Evolutionary conservation across 1,284 basidiomycete species (phyloP), one percentile per base, ranked within the genome.

Genomic region (Cryptococcus sp.): DNA sequence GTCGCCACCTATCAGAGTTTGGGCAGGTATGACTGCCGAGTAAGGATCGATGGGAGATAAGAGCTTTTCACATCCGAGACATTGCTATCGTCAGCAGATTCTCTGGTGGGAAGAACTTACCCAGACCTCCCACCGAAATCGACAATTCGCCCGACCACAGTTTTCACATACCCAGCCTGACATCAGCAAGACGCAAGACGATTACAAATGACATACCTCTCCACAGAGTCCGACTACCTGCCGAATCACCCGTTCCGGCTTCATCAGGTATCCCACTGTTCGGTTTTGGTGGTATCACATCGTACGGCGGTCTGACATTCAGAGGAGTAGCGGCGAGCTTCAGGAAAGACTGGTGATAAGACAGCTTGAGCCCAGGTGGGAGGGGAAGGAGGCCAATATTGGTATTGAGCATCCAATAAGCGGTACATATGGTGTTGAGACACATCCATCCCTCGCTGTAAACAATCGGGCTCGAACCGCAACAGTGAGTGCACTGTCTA

Each of bases 131-230:
- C 70, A 72, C 9, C 66, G 54, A 46, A 62, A 66, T 32, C 70
- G 60, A 46, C 66, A 69, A 57, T 72, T 72, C 2, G 70, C 70
- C n/a, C 70, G 52, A 5, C 66, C 67, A 43, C 70, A 72, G 18
- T 31, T 48, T 11, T 45, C 44, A 43, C 70, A 72, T 4, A 70
- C 68, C 68, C 68, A 72, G 9, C 67, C 67, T 67, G 45, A 9
- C 14, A 11, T 18, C 45, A n/a, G 21, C 24, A 10, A 18, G 9
- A 23, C 13, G 9, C 4, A 19, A 16, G 4, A 40, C 24, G 2
- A 43, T 23, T 14, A n/a, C 28, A 22, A 7, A 23, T 16, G 24
- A 46, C 61, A 48, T 23, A 67, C 69, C 69, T 5, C 50, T 53
- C 66, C 66, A 66, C 4, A 69, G 46, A 2, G 54, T 54, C 24